Conservation (phyloP, 2,329 filamentous ascomycete species). For the Beauveria pseudobassiana region DNA sequence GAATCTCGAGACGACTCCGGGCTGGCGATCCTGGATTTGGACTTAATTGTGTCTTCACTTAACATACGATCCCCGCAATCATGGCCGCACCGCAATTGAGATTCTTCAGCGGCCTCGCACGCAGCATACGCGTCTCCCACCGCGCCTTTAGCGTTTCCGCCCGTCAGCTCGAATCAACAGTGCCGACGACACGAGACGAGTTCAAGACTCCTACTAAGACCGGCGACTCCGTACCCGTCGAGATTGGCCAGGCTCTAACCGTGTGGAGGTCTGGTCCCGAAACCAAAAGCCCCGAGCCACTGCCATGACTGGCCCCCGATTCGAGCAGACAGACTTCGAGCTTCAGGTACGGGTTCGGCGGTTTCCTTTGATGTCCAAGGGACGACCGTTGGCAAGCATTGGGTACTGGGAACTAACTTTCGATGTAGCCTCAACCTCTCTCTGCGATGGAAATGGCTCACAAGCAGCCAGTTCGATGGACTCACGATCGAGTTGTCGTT, state of each 20-base stretch:
- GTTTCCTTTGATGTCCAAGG: background rate
- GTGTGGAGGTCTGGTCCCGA: constrained; percentile 69
- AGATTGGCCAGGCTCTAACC: constrained; percentile 75
- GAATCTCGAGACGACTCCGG: background rate
- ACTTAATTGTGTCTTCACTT: background rate
- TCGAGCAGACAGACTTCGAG: constrained; percentile 94
- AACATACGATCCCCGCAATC: constrained; percentile 16
- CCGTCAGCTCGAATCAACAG: constrained; percentile 37
- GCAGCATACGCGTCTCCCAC: constrained; percentile 34
- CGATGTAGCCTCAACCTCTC: constrained; percentile 68
- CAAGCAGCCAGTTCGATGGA: constrained; percentile 90
- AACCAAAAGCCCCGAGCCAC: constrained; percentile 73
- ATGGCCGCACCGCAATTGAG: constrained; percentile 41
- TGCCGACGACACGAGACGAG: constrained; percentile 28
- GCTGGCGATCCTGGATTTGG: background rate
- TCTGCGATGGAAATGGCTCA: constrained; percentile 95
- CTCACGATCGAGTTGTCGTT: constrained; percentile 68
- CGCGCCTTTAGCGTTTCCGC: constrained; percentile 43
- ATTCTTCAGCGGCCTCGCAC: constrained; percentile 36
- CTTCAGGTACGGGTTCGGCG: constrained; percentile 62
- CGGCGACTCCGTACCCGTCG: constrained; percentile 36
- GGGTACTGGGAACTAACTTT: constrained; percentile 12
- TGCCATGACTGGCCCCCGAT: constrained; percentile 90
- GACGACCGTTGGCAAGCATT: background rate
- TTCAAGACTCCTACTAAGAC: constrained; percentile 35